Evolutionary conservation across 2,329 filamentous ascomycete genomes (phyloP), one percentile per base, ranked within the genome.

Genomic region (Pseudogymnoascus sp.): DNA sequence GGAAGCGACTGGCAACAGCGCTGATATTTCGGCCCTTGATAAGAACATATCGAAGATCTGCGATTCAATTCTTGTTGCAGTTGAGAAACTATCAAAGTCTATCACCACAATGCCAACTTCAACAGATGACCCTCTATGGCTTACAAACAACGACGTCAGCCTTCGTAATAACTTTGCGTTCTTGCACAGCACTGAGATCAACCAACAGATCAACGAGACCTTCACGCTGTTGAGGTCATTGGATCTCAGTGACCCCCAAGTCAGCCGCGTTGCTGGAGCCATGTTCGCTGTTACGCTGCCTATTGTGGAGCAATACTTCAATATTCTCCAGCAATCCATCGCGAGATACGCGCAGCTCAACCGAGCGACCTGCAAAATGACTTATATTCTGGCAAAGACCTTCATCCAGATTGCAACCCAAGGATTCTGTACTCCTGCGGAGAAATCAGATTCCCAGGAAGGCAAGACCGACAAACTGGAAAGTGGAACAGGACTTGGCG

Each of bases 361-460:
- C 71, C 79, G 82, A 8, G 82, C 89, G 11, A 86, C 86, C 1
- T 88, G 86, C 68, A 88, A 89, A 68, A 83, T 96, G 71, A 85
- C 89, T 0, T 88, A 89, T 72, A 83, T 87, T 12, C 81, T 99
- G 49, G 84, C 87, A 35, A 90, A 87, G 59, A 84, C 86, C 0
- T 96, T 97, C 72, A 83, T 84, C 1, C 87, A 92, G 63, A 83
- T 99, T 59, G 86, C 90, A 1, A 83, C 85, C 0, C 86, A 95
- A 72, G 94, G 94, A 1, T 97, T 97, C 79, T 99, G 94, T 72
- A 91, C 87, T 19, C 94, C 94, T 0, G 82, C 89, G 22, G 92
- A 97, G 69, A 88, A 92, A 68, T 86, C 85, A 0, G 84, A 90
- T 41, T 84, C 87, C 58, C 84, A 87, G 62, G 81, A 85, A 60